Base-by-base conservation (phyloP, 192 early-diverging fungal genomes). In the Linnemannia schmuckeri region DNA sequence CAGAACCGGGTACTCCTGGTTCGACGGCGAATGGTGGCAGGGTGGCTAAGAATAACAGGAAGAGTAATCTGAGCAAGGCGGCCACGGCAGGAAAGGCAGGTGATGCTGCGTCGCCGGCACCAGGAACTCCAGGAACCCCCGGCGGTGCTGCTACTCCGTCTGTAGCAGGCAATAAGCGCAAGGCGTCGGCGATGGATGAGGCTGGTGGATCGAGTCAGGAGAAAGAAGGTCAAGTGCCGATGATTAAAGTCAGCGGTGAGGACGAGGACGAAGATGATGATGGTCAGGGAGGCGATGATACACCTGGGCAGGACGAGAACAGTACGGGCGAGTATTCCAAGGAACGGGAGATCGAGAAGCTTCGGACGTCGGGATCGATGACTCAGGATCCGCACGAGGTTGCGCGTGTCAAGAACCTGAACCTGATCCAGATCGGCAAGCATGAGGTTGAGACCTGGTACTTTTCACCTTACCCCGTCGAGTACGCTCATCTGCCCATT, bases 401-500 rank as follows among this genome's bases (percentile, higher is more conserved):
- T 35, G 93, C 97, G 7, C 93, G 98, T 12, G 94, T 99, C 80
- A 99, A 99, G 90, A 99, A 99, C 87, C 92, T 99, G 89, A 95
- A 97, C 79, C 82, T 92, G 70, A 97, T 99, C 66, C 93, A 97
- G 80, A 97, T 99, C 89, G 99, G 99, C 47, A 91, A 95, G 87
- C 93, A 94, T 85, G 94, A 96, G 82, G 95, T 99, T 40, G 97
- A 98, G 87, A 93, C 98, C 0, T 99, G 99, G 99, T 99, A 99
- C 89, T 99, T 99, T 92, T 98, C 97, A 44, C 98, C 99, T 0
- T 99, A 99, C 74, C 98, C 99, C 7, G 90, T 92, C 46, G 97
- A 99, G 78, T 97, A 94, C 82, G 93, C 95, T 10, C 91, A 96
- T 52, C 90, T 91, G 9, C 93, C 93, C n/a, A 89, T 88, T 8